phyloP scores from a whole-genome alignment of 2,329 filamentous ascomycete species.

The Zarea fungicola region DNA sequence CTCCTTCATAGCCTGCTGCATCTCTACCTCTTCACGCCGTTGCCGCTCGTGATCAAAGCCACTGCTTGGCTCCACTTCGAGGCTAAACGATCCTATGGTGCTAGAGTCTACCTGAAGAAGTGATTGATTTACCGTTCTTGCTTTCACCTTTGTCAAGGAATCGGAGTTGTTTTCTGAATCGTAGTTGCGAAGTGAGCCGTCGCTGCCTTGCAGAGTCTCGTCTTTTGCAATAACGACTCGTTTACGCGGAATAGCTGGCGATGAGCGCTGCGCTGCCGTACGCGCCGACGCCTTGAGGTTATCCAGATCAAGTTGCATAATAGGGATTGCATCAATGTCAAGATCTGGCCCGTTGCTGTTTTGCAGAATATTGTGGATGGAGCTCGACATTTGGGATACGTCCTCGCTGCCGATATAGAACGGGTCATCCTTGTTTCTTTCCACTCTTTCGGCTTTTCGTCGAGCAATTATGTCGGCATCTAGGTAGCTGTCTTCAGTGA shows the following conservation, averaged over 20 bases:
- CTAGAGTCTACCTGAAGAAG: conserved; percentile 85
- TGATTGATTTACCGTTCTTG: conserved; percentile 51
- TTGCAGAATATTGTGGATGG: conserved; percentile 70
- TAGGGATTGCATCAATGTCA: conserved; percentile 91
- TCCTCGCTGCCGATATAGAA: conserved; percentile 73
- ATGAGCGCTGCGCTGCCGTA: conserved; percentile 29
- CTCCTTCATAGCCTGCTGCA: conserved; percentile 81
- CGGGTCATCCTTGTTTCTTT: conserved; percentile 86
- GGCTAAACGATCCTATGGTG: conserved; percentile 65
- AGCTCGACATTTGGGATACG: conserved; percentile 63
- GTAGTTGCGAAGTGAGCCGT: conserved; percentile 42
- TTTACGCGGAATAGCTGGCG: conserved; percentile 44
- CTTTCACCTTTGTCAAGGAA: conserved; percentile 42
- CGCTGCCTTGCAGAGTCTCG: conserved; percentile 60
- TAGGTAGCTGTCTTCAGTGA: conserved; percentile 58
- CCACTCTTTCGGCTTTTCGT: conserved; percentile 69
- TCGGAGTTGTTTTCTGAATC: conserved; percentile 51
- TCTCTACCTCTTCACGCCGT: conserved; percentile 77
- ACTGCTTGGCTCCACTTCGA: conserved; percentile 45
- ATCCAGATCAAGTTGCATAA: conserved; percentile 84
- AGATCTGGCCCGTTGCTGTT: conserved; percentile 71
- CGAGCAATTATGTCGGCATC: conserved; percentile 70
- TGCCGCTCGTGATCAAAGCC: conserved; percentile 58
- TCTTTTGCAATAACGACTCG: conserved; percentile 66
- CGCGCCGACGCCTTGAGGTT: conserved; percentile 33